Conservation (phyloP, 2,329 filamentous ascomycete genomes). For the Ophidiomyces ophidiicola region DNA sequence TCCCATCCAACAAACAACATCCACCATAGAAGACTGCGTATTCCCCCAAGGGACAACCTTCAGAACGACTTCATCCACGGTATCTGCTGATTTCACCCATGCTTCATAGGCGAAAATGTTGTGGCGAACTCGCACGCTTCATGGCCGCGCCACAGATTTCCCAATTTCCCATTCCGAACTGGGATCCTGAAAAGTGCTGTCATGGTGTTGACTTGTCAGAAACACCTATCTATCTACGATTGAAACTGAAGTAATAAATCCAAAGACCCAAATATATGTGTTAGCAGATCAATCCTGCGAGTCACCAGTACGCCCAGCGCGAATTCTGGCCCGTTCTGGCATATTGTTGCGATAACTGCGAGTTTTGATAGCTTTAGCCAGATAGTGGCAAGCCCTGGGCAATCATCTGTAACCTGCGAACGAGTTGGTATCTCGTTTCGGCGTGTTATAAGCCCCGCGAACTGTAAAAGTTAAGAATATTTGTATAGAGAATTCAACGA, state of each 20-base stretch:
- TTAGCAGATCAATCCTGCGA: too few species aligned
- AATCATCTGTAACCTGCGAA: too few species aligned
- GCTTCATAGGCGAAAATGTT: not conserved
- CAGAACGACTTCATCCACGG: not conserved
- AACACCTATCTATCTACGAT: constrained; percentile 28
- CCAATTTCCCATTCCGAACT: not conserved
- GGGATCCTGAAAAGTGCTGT: constrained; percentile 2
- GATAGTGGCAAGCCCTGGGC: too few species aligned
- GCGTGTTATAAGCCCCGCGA: too few species aligned
- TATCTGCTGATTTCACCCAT: not conserved
- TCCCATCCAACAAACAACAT: not conserved
- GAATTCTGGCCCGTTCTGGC: too few species aligned
- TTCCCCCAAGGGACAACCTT: not conserved
- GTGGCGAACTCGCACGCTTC: too few species aligned
- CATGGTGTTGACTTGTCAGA: constrained; percentile 8
- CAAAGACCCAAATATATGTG: not conserved
- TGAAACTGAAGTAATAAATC: constrained; percentile 15
- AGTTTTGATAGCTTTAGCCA: too few species aligned
- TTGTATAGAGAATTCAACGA: too few species aligned
- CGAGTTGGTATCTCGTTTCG: too few species aligned
- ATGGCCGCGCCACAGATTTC: not conserved
- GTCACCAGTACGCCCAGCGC: too few species aligned
- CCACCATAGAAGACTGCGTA: not conserved
- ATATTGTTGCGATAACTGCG: too few species aligned
- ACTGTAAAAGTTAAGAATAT: too few species aligned